A percentile compares a stretch with the other conserved stretches of the same genome.
Evolutionary conservation across 768 basidiomycete genomes (phyloP).

Genomic region (Mycena indigotica): DNA sequence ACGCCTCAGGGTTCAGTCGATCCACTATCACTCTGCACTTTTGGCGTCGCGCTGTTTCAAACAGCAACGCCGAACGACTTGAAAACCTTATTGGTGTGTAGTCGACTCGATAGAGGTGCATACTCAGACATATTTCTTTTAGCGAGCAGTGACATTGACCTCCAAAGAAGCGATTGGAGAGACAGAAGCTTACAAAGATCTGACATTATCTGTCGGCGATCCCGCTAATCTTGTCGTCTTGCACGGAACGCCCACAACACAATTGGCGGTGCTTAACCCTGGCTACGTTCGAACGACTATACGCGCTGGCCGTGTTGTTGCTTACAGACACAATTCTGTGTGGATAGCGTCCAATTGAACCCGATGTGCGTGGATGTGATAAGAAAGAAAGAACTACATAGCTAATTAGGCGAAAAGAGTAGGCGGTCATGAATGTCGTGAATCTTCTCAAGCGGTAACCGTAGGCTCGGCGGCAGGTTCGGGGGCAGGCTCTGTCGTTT

Average conservation of each 20-base stretch:
- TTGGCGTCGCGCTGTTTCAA: conserved; percentile 63
- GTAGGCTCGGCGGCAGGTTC: conserved; percentile 4
- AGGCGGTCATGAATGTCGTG: background rate
- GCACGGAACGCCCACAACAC: conserved; percentile 47
- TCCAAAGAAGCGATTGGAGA: conserved; percentile 54
- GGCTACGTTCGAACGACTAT: conserved; percentile 54
- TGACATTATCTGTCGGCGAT: conserved; percentile 43
- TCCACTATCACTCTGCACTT: conserved; percentile 59
- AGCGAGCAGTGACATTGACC: conserved; percentile 56
- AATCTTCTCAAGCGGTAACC: background rate
- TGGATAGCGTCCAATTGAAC: too few species aligned
- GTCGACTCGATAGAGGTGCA: background rate
- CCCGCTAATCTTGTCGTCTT: conserved; percentile 62
- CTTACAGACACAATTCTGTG: conserved; percentile 35
- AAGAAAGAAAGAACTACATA: background rate
- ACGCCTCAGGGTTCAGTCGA: conserved; percentile 69
- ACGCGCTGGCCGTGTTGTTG: conserved; percentile 46
- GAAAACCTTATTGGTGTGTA: conserved; percentile 49
- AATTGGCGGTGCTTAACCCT: conserved; percentile 53
- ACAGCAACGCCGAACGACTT: conserved; percentile 51
- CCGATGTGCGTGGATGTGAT: conserved; percentile 24
- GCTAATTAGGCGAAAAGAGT: background rate
- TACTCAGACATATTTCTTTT: too few species aligned
- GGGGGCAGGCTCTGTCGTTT: conserved; percentile 1
- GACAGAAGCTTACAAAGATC: conserved; percentile 26